phyloP scores from a whole-genome alignment of 495 filamentous ascomycete genomes.

The Penicillium chermesinum region DNA sequence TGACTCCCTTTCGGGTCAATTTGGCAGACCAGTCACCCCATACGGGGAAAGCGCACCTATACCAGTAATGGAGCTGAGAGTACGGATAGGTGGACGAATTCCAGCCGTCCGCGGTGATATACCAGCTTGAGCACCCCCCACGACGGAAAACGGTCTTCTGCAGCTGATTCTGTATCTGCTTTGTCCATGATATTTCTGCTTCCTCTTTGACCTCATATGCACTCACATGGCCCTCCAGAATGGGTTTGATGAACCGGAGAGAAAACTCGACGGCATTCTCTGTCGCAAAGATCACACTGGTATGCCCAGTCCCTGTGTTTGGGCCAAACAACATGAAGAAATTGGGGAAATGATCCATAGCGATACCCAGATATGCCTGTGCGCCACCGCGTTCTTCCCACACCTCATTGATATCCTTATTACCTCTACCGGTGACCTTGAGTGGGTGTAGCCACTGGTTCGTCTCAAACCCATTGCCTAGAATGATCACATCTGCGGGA shows the following conservation, averaged over 20 bases:
- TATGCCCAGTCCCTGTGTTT: conserved; percentile 61
- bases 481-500: conserved; percentile 54
- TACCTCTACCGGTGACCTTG: conserved; percentile 40
- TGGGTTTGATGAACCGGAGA: conserved; percentile 38
- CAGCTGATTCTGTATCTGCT: conserved; percentile 46
- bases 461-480: conserved; percentile 55
- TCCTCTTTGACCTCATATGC: conserved; percentile 46
- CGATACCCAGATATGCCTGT: conserved; percentile 59
- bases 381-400: conserved; percentile 57
- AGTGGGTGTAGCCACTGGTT: conserved; percentile 36
- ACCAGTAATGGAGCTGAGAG: conserved; percentile 45
- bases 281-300: conserved; percentile 52
- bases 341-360: conserved; percentile 63
- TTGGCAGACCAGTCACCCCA: conserved; percentile 52
- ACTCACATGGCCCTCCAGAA: conserved; percentile 35
- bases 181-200: conserved; percentile 50
- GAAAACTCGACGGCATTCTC: conserved; percentile 56
- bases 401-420: conserved; percentile 45
- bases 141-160: conserved; percentile 50
- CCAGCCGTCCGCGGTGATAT: conserved; percentile 52
- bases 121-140: conserved; percentile 55
- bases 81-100: conserved; percentile 58
- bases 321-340: conserved; percentile 65
- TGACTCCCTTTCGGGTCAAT: conserved; percentile 44
- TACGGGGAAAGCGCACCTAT: conserved; percentile 50